Percentiles rank a stretch among this genome's conserved stretches.
Conservation (phyloP, 148 eudicot genomes). For the Polygonum aviculare region DNA sequence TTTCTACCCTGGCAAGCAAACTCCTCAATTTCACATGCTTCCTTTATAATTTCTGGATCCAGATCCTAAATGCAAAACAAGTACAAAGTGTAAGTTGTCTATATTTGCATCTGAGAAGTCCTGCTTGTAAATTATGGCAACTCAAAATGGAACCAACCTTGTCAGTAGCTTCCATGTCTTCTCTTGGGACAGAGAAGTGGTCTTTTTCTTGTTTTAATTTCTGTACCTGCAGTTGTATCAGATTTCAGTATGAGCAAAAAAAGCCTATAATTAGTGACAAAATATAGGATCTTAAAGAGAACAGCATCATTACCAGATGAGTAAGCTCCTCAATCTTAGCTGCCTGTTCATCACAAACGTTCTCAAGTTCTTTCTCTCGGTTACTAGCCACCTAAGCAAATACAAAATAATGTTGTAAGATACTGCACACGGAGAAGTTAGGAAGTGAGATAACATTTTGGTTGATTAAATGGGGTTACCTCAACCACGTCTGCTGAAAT, state of each 20-base stretch:
- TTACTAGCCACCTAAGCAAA: slow-evolving; percentile 13
- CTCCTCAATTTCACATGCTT: slow-evolving; percentile 53
- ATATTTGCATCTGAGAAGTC: neutral
- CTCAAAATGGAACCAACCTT: slow-evolving; percentile 35
- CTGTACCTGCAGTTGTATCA: slow-evolving; percentile 42
- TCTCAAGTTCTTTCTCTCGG: slow-evolving; percentile 48
- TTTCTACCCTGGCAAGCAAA: slow-evolving; percentile 9
- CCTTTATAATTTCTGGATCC: slow-evolving; percentile 44
- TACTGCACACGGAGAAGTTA: neutral
- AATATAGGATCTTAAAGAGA: neutral
- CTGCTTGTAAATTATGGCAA: neutral
- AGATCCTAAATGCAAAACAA: slow-evolving; percentile 8
- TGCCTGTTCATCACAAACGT: slow-evolving; percentile 61
- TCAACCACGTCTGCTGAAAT: slow-evolving; percentile 13
- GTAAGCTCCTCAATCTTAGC: slow-evolving; percentile 80
- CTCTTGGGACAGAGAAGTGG: slow-evolving; percentile 4
- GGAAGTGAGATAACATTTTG: neutral
- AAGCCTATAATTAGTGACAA: neutral
- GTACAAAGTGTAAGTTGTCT: neutral
- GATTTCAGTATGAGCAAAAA: slow-evolving; percentile 1
- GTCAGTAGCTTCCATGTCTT: slow-evolving; percentile 21
- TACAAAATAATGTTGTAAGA: neutral
- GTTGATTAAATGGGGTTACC: slow-evolving; percentile 10
- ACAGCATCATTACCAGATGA: slow-evolving; percentile 33
- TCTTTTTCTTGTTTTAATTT: slow-evolving; percentile 35